Evolutionary conservation across 108 stramenopile genomes (phyloP).

Genomic region (Stephanodiscus minutulus): DNA sequence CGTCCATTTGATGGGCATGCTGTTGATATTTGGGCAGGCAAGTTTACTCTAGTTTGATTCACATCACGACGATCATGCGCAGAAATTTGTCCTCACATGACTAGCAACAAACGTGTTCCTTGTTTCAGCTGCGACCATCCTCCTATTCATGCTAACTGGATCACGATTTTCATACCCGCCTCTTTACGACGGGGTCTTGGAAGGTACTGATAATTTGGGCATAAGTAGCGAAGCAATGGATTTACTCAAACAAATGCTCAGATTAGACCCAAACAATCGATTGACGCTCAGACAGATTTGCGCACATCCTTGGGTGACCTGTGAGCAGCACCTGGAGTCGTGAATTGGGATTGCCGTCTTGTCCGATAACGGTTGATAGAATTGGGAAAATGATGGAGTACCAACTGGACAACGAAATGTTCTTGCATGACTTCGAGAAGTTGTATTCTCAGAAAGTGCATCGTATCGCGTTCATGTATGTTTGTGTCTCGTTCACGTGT

Average conservation of each 20-base stretch:
- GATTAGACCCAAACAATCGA: conserved; percentile 41
- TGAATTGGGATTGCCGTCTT: too few species aligned
- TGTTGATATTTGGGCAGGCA: conserved; percentile 62
- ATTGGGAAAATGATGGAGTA: too few species aligned
- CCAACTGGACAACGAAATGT: too few species aligned
- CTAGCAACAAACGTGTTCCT: neutral
- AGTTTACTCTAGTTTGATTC: neutral
- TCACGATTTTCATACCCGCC: conserved; percentile 17
- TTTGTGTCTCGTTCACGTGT: too few species aligned
- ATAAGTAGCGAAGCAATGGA: conserved; percentile 45
- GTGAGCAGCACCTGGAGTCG: too few species aligned
- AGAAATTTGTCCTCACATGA: neutral
- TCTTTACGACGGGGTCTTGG: conserved; percentile 25
- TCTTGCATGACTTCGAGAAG: too few species aligned
- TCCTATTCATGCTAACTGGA: conserved; percentile 65
- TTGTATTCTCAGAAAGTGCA: too few species aligned
- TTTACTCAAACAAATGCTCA: conserved; percentile 41
- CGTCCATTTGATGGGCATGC: conserved; percentile 61
- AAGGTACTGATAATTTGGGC: conserved; percentile 19
- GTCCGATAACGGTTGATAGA: too few species aligned
- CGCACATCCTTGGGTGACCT: neutral
- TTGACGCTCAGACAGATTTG: conserved; percentile 34
- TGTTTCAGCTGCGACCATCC: conserved; percentile 49
- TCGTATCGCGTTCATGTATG: too few species aligned
- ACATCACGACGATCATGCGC: neutral